Evolutionary conservation across 1,284 basidiomycete genomes (phyloP).

Genomic region (Melampsora americana): DNA sequence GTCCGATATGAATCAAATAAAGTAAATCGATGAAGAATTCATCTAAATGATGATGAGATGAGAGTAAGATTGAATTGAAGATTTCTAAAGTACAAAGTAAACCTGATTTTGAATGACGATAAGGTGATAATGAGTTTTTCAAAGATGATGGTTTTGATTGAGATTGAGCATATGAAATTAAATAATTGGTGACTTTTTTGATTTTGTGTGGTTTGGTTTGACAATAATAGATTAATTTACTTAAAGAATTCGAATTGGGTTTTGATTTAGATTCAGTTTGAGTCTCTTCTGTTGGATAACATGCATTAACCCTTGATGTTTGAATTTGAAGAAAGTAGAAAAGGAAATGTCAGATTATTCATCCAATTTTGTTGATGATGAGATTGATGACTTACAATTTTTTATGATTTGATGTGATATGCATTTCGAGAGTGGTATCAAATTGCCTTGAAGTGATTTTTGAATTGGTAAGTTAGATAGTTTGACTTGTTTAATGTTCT

Average conservation of each 20-base stretch:
- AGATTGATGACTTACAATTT: slow-evolving; percentile 13
- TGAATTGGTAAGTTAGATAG: no score
- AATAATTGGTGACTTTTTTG: slow-evolving; percentile 21
- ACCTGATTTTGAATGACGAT: slow-evolving; percentile 33
- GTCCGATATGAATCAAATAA: slow-evolving; percentile 11
- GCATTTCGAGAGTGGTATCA: no score
- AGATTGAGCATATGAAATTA: slow-evolving; percentile 28
- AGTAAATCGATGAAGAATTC: neutral
- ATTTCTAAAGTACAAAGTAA: slow-evolving; percentile 38
- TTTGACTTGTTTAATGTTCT: no score
- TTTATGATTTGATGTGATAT: slow-evolving; percentile 35
- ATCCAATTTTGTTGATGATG: no score
- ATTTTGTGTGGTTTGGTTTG: slow-evolving; percentile 31
- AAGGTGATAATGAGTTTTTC: slow-evolving; percentile 10
- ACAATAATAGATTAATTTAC: slow-evolving; percentile 38
- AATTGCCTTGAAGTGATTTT: no score
- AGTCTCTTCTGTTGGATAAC: slow-evolving; percentile 15
- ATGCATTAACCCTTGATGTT: slow-evolving; percentile 33
- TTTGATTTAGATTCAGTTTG: neutral
- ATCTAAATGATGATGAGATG: neutral
- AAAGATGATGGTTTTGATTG: slow-evolving; percentile 20
- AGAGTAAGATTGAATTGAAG: slow-evolving; percentile 4
- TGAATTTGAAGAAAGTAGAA: no score
- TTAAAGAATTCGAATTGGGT: slow-evolving; percentile 34
- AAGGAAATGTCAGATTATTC: no score